Evolutionary conservation across 2,329 filamentous ascomycete genomes (phyloP).

Genomic region (Didymosphaeria variabile): DNA sequence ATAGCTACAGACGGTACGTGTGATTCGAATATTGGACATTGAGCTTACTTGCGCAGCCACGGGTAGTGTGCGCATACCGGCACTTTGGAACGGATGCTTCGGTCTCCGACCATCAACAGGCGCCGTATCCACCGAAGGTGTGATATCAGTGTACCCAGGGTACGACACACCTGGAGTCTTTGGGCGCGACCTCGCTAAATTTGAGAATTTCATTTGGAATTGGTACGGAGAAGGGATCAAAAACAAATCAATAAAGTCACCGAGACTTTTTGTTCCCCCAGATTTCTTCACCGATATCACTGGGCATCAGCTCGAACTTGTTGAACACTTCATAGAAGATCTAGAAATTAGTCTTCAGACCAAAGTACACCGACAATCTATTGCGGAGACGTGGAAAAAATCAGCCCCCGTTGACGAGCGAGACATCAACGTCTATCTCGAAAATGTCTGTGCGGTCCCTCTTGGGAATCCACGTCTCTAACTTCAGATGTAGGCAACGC

Average conservation of each 20-base stretch:
- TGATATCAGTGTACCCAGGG: conserved; percentile 20
- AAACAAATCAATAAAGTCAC: not conserved
- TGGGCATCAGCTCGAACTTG: not conserved
- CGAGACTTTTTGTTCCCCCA: not conserved
- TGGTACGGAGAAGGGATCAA: conserved; percentile 22
- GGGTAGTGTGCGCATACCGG: conserved; percentile 29
- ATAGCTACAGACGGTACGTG: conserved; percentile 46
- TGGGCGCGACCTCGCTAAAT: conserved; percentile 19
- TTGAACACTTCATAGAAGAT: not conserved
- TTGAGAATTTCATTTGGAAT: conserved; percentile 18
- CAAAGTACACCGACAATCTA: not conserved
- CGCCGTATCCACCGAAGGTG: conserved; percentile 20
- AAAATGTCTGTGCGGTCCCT: not conserved
- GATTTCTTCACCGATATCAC: not conserved
- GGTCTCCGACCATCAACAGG: conserved; percentile 25
- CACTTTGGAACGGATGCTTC: conserved; percentile 30
- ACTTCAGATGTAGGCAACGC: not conserved
- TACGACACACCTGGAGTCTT: conserved; percentile 25
- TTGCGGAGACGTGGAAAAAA: not conserved
- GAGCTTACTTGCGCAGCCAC: conserved; percentile 15
- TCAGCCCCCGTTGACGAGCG: not conserved
- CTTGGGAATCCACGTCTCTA: not conserved
- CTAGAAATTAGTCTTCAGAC: not conserved
- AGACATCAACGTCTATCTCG: not conserved
- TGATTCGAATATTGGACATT: not conserved